Evolutionary conservation across 768 basidiomycete species (phyloP).

Genomic region (Suillus alpinus): DNA sequence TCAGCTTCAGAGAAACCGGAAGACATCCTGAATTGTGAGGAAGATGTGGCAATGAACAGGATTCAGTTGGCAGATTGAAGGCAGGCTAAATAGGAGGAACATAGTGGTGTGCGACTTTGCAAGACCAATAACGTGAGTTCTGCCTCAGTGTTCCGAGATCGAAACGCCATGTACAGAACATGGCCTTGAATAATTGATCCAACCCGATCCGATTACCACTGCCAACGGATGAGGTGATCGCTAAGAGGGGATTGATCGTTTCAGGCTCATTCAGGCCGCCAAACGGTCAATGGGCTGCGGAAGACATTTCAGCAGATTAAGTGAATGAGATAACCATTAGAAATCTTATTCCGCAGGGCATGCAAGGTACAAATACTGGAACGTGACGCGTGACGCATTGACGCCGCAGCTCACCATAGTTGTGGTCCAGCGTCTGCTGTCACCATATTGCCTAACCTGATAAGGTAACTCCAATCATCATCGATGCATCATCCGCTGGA

Average conservation of each 20-base stretch:
- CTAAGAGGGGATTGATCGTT: background rate
- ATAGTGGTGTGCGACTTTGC: background rate
- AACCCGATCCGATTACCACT: background rate
- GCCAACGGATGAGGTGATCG: background rate
- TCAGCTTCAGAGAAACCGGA: background rate
- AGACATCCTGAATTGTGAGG: slow-evolving; percentile 5
- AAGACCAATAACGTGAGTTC: background rate
- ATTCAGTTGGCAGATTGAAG: background rate
- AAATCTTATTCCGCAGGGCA: background rate
- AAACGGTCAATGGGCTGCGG: background rate
- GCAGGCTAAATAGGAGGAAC: background rate
- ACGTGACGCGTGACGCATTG: background rate
- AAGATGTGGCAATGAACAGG: background rate
- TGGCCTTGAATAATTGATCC: too few species aligned
- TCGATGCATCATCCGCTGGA: too few species aligned
- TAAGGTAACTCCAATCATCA: background rate
- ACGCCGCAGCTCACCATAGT: too few species aligned
- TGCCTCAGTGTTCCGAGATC: background rate
- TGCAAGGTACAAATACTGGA: background rate
- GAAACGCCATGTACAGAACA: background rate
- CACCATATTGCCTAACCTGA: background rate
- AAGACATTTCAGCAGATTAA: background rate
- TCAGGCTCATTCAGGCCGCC: background rate
- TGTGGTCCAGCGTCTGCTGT: too few species aligned
- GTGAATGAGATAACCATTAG: background rate